These are phyloP conservation scores for Aquilaria malaccensis DNA, from an alignment of 345 rosid genomes.

Conservation along the genomic window DNA sequence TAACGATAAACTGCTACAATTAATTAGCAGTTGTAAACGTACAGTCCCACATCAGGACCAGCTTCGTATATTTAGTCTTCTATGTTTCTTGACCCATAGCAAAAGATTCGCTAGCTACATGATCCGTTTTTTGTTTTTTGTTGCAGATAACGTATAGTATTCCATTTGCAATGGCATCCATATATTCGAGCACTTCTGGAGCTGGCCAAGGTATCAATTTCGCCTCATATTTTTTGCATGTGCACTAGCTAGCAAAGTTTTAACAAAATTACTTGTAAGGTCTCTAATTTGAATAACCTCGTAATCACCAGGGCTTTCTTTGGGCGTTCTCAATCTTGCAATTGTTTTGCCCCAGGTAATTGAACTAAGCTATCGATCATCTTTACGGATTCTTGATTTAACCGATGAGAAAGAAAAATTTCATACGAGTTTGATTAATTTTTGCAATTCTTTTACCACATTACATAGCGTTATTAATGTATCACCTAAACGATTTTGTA, in stretches of 20 bases:
- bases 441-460: not conserved
- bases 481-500: slow-evolving; percentile 9
- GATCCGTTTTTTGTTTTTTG: not conserved
- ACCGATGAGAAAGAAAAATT: too few relatives aligned
- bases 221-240: not conserved
- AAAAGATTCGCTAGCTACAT: too few relatives aligned
- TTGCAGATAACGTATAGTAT: slow-evolving; percentile 48
- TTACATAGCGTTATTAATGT: not conserved
- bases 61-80: too few relatives aligned
- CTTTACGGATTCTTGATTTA: too few relatives aligned
- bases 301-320: slow-evolving; percentile 51
- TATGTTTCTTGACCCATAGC: too few relatives aligned
- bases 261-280: too few relatives aligned
- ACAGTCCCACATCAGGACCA: too few relatives aligned
- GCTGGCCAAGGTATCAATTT: slow-evolving; percentile 56
- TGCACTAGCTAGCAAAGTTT: not conserved
- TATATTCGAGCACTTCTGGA: slow-evolving; percentile 29
- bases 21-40: too few relatives aligned
- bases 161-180: slow-evolving; percentile 74
- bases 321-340: slow-evolving; percentile 75
- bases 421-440: not conserved
- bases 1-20: too few relatives aligned
- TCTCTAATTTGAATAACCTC: too few relatives aligned
- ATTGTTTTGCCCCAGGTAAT: slow-evolving; percentile 79
- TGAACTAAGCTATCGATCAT: not conserved